Base-by-base conservation (phyloP, 2,329 filamentous ascomycete genomes). In the Elsinoe arachidis region DNA sequence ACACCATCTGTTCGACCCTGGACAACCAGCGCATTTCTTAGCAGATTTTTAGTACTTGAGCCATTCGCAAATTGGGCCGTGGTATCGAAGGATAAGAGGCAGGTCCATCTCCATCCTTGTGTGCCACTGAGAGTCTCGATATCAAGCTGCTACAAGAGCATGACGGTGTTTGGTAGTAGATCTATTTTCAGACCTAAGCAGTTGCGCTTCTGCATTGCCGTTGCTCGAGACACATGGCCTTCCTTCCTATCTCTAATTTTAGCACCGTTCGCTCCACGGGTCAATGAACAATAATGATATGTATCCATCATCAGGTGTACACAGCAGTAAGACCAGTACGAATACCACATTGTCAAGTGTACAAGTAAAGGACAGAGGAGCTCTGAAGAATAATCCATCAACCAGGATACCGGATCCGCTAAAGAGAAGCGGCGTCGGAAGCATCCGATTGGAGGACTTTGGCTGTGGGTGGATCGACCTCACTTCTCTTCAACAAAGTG, bases 161-260 rank as follows among this genome's bases (percentile, higher is more conserved):
- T 4, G 7, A 9, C 9, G 26, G 26, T 9, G 9, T 30, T 5
- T 30, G 26, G 26, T 30, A 30, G 26, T 2, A 30, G 26, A 46
- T 12, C 41, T 44, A 44, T 44, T 53, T 37, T 53, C 17, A 17
- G 33, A 14, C 17, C 5, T 2, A 14, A 6, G 49, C 49, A 37
- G 49, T 38, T 37, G 12, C 49, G 49, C 30, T 37, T 53, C 49
- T 53, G 49, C 49, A 53, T 23, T 53, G 15, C 49, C 49, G 49
- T 53, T 53, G n/a, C 33, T 53, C 11, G 7, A 37, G 49, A 53
- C 30, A 38, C 49, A 53, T 53, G 49, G 49, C 49, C 33, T 37
- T 53, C 12, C 17, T n/a, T 38, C 33, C 34, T 39, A 39, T 53
- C 17, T 30, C 34, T 37, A 37, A 19, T 41, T 19, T 30, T 30